These are phyloP conservation scores for Pulveroboletus sp. DNA, from an alignment of 768 basidiomycete species.

Conservation along the genomic window DNA sequence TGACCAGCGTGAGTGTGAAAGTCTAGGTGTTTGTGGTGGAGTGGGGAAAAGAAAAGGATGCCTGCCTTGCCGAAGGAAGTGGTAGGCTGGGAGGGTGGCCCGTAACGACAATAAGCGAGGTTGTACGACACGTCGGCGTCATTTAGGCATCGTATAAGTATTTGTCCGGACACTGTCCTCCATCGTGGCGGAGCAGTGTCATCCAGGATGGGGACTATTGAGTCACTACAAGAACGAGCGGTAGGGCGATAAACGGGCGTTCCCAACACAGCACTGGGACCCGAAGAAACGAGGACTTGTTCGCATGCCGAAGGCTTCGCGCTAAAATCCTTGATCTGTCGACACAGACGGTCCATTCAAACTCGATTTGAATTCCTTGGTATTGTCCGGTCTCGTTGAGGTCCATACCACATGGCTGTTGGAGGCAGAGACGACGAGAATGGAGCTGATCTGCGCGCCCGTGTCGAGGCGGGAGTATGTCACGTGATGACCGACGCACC, in stretches of 20 bases:
- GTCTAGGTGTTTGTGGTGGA: slow-evolving; percentile 11
- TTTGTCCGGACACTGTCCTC: slow-evolving; percentile 2
- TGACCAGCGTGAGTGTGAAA: slow-evolving; percentile 23
- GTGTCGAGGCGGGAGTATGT: background rate
- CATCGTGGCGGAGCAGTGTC: slow-evolving; percentile 10
- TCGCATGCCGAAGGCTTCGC: background rate
- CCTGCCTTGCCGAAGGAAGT: slow-evolving; percentile 5
- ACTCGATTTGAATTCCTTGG: background rate
- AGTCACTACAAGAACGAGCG: background rate
- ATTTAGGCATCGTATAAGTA: slow-evolving; percentile 1
- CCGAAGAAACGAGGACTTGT: slow-evolving; percentile 6
- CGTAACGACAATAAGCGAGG: slow-evolving; percentile 19
- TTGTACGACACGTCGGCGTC: slow-evolving; percentile 15
- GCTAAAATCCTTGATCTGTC: background rate
- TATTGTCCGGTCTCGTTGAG: background rate
- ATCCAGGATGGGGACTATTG: background rate
- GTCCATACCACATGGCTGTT: background rate
- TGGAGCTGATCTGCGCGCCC: background rate
- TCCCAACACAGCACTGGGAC: slow-evolving; percentile 13
- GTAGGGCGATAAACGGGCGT: slow-evolving; percentile 5
- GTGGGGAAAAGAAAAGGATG: slow-evolving; percentile 11
- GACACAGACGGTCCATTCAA: background rate
- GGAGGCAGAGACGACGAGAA: background rate
- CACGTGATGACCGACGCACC: background rate
- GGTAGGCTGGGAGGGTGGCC: slow-evolving; percentile 1